phyloP scores from a whole-genome alignment of 208 protist genomes.

The Trypanosoma cruzi region DNA sequence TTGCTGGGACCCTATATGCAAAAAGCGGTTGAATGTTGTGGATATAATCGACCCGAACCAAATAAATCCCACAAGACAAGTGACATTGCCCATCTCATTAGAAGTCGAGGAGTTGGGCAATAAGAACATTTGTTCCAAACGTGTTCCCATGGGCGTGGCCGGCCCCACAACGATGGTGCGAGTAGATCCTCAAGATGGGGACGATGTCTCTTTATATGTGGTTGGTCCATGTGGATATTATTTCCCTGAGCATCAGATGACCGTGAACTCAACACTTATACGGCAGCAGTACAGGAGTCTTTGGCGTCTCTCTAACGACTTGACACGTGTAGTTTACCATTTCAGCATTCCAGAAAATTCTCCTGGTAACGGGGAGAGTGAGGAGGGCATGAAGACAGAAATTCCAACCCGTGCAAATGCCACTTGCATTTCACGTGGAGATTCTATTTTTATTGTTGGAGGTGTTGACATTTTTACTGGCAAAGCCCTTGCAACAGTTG shows the following conservation, averaged over 20 bases:
- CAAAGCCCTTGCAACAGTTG: constrained; percentile 3
- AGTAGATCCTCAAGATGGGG: not conserved
- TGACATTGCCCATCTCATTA: constrained; percentile 17
- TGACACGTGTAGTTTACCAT: constrained; percentile 2
- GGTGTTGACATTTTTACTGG: constrained; percentile 26
- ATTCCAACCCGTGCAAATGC: constrained; percentile 27
- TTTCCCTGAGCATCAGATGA: not conserved
- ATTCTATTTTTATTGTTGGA: constrained; percentile 30
- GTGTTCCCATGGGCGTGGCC: constrained; percentile 4
- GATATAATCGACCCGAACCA: constrained; percentile 19
- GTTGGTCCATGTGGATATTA: constrained; percentile 31
- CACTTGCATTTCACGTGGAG: constrained; percentile 21
- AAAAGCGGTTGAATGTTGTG: not conserved
- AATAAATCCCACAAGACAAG: not conserved
- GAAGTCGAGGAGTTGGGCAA: not conserved
- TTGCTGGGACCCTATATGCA: constrained; percentile 12
- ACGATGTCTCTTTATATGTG: constrained; percentile 17
- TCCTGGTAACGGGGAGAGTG: not conserved
- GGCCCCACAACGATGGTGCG: constrained; percentile 19
- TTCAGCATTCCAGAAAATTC: constrained; percentile 9
- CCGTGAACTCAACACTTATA: not conserved
- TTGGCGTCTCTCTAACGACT: constrained; percentile 21
- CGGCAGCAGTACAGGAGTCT: constrained; percentile 21
- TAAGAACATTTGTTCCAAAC: not conserved
- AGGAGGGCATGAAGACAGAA: not conserved